Evolutionary conservation across 208 protist genomes (phyloP), one percentile per base, ranked within the genome.

Genomic region (Wallacemonas sp.): DNA sequence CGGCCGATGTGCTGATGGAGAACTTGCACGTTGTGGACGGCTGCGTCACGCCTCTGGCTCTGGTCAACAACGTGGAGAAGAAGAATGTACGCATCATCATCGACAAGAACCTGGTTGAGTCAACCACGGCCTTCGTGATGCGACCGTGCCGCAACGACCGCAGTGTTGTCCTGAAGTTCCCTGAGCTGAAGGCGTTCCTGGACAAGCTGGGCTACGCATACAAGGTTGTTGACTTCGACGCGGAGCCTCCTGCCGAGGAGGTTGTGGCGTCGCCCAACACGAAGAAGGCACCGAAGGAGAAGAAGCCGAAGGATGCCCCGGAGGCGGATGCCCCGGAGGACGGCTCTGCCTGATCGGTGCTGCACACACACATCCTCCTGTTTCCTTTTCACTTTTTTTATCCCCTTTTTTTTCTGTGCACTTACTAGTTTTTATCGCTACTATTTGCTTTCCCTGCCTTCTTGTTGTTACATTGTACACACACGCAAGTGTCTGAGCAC

Each of bases 91-190:
- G 70, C 18, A 62, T 97, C 44, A 72, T 92, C 2, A 48, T 97
- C 5, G 92, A 97, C 61, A 81, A 85, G 63, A 75, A 74, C 33
- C 65, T 93, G 20, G 38, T 72, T 36, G 70, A 82, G 42, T 76
- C 71, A 25, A 12, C 50, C 0, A 38, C 74, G 45, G 69, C 81
- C 7, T 55, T 95, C 50, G 82, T 86, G 20, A 67, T 97, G 26
- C 85, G 89, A 70, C 77, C 87, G 39, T 95, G 88, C 69, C 85
- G 86, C 50, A 95, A 97, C 74, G 86, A 92, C 61, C 81, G 87
- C 65, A 95, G 78, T 61, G 57, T 39, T 54, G 69, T 92, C 26
- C 66, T 97, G 26, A 82, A 77, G 28, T 79, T 82, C 18, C 57
- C 73, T 1, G 77, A 94, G 68, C 77, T 97, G 25, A 31, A 72